These are phyloP conservation scores for Alternaria burnsii DNA, from an alignment of 2,329 filamentous ascomycete species.

Conservation along the genomic window DNA sequence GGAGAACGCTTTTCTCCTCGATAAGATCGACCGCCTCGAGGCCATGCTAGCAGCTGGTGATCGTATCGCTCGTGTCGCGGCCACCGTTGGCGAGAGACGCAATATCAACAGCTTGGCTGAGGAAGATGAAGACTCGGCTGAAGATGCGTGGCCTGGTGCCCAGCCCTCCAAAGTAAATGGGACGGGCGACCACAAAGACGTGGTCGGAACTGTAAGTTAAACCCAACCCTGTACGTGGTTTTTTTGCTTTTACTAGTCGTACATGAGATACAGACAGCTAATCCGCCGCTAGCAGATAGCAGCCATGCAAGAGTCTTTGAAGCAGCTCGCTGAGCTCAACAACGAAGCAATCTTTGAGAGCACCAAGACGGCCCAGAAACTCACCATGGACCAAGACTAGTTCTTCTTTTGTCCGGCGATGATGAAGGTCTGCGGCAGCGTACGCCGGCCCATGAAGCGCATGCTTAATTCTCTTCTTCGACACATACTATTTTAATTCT, in stretches of 20 bases:
- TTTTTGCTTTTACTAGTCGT: not conserved
- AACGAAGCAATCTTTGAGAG: slow-evolving; percentile 47
- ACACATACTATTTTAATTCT: not conserved
- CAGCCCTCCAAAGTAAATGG: slow-evolving; percentile 15
- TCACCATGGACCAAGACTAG: slow-evolving; percentile 42
- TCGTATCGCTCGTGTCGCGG: slow-evolving; percentile 47
- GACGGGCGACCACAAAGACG: slow-evolving; percentile 26
- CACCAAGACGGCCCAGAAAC: slow-evolving; percentile 41
- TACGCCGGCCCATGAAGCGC: slow-evolving; percentile 4
- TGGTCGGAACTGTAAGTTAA: slow-evolving; percentile 49
- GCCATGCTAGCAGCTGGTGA: slow-evolving; percentile 48
- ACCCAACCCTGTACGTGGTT: slow-evolving; percentile 11
- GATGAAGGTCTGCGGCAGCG: not conserved
- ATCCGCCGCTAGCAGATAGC: slow-evolving; percentile 50
- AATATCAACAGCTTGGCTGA: slow-evolving; percentile 43
- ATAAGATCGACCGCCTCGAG: slow-evolving; percentile 47
- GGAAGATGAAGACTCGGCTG: slow-evolving; percentile 35
- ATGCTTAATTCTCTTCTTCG: not conserved
- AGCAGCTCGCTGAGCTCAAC: slow-evolving; percentile 47
- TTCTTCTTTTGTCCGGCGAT: not conserved
- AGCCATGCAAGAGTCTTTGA: slow-evolving; percentile 49
- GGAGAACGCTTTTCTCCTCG: slow-evolving; percentile 40
- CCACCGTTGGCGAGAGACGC: slow-evolving; percentile 45
- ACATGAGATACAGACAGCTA: slow-evolving; percentile 24
- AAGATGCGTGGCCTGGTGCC: slow-evolving; percentile 13